Percentiles rank a stretch among this genome's conserved stretches.
phyloP scores from a whole-genome alignment of 1,139 yeast species.

The Nakaseomyces delphensis region DNA sequence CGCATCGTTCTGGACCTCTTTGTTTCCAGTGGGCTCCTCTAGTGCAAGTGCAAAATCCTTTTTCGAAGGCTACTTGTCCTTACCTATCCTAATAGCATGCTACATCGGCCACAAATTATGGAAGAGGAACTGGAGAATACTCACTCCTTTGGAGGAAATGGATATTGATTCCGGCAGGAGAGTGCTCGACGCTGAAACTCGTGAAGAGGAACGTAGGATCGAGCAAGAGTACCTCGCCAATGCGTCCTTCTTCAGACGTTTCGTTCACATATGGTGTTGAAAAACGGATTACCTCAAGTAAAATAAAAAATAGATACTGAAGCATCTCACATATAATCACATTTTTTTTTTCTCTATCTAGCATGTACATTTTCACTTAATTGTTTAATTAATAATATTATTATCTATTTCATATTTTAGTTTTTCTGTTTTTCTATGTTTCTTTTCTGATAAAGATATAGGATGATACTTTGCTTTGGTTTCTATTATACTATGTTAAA shows the following conservation, averaged over 20 bases:
- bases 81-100: constrained; percentile 50
- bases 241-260: constrained; percentile 46
- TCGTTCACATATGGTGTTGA: constrained; percentile 49
- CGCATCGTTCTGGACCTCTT: constrained; percentile 63
- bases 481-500: no score
- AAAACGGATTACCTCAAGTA: constrained; percentile 7
- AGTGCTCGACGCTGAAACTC: constrained; percentile 53
- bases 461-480: no score
- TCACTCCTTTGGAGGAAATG: constrained; percentile 43
- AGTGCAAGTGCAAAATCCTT: constrained; percentile 49
- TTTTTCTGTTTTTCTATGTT: no score
- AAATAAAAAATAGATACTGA: background rate
- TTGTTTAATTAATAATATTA: background rate
- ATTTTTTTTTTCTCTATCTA: background rate
- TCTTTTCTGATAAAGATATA: no score
- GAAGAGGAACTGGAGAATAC: constrained; percentile 44
- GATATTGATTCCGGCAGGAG: constrained; percentile 67
- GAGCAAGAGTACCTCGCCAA: constrained; percentile 46
- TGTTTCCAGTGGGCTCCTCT: constrained; percentile 49
- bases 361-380: background rate
- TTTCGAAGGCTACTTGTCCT: constrained; percentile 55
- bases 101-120: constrained; percentile 51
- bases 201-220: constrained; percentile 57
- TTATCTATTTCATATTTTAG: background rate
- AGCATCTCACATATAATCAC: background rate